Conservation (phyloP, 78 protist species). For the Dictyostelium capitatum region DNA sequence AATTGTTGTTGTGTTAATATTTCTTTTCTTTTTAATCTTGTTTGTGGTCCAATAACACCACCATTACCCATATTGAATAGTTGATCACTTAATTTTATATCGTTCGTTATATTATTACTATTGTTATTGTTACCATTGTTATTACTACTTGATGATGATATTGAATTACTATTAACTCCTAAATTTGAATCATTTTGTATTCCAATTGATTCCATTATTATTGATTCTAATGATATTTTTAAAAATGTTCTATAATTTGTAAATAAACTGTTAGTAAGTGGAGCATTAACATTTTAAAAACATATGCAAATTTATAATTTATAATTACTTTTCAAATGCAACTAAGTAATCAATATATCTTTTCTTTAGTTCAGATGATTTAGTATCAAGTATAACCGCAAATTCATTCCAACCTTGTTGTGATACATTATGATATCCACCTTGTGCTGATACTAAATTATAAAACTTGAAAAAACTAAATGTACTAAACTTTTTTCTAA, state of each 20-base stretch:
- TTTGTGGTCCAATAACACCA: background rate
- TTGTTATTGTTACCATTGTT: background rate
- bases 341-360: slow-evolving; percentile 3
- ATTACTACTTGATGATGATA: background rate
- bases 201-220: background rate
- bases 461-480: slow-evolving; percentile 17
- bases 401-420: slow-evolving; percentile 7
- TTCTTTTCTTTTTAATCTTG: slow-evolving; percentile 32
- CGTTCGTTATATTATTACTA: background rate
- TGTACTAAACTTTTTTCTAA: slow-evolving; percentile 12
- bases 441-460: slow-evolving; percentile 1
- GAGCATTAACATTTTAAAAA: background rate
- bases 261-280: background rate
- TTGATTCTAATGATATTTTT: slow-evolving; percentile 26
- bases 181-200: background rate
- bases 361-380: slow-evolving; percentile 21
- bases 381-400: background rate
- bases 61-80: background rate
- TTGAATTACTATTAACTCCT: background rate
- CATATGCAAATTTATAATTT: no score
- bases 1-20: background rate
- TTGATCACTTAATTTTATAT: background rate
- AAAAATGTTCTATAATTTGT: background rate
- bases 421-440: background rate
- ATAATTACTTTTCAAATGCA: slow-evolving; percentile 17